Base-by-base conservation (phyloP, 108 stramenopile genomes). In the Aurantiochytrium sp. region DNA sequence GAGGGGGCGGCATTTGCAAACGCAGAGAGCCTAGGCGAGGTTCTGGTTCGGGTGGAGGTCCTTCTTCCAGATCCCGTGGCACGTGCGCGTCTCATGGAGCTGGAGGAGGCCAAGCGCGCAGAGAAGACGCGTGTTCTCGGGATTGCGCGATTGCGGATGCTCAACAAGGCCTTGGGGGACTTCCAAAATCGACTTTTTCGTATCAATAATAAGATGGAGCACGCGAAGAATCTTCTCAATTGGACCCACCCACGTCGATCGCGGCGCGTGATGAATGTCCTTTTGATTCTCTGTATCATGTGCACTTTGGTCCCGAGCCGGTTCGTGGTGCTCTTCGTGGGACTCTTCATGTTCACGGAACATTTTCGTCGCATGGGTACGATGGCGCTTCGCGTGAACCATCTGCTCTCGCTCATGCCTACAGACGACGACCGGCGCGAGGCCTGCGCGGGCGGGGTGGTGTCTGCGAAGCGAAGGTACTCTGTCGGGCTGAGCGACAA, bases 261-360 rank as follows among this genome's bases (percentile, higher is more conserved):
- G 49, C 5, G 44, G 47, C 73, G 10, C 14, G 21, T 83, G 12
- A 45, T 83, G 47, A 83, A 83, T 16, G 42, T 83, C 6, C 47
- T 83, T 16, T 8, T 51, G n/a, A 18, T 83, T n/a, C 19, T 83
- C 6, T 51, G 47, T 21, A 43, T 83, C 18, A 8, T 83, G 23
- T 83, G 44, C 73, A 83, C 73, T 51, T 8, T 83, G 49, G 49
- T 83, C 6, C 73, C 73, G 49, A 83, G 73, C 21, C 73, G 73
- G 5, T 83, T 44, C 21, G 49, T 83, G 44, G 49, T 83, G 5
- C 19, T 83, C 23, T 83, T 83, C 21, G 73, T 83, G 23, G 44
- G 23, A 83, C 73, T 83, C 49, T 83, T 83, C 73, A 83, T 83
- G 73, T 83, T 83, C 49, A 83, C 73, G 1, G 73, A 83, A 43